Conservation (phyloP, 306 rosid species). For the Boehmeria nivea region DNA sequence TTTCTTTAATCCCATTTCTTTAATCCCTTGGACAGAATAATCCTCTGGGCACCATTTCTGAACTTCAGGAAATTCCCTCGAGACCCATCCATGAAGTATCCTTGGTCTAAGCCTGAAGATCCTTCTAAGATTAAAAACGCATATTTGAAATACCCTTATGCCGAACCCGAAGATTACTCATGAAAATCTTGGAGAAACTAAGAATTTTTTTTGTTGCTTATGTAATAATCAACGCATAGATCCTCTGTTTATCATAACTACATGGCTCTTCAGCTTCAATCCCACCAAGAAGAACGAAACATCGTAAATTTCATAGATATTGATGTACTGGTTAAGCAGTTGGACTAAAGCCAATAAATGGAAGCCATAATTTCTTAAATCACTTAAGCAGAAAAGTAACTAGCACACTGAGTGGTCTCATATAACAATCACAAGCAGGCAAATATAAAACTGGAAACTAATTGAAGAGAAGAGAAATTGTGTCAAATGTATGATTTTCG, state of each 20-base stretch:
- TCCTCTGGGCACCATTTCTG: slow-evolving; percentile 94
- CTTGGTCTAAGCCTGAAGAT: slow-evolving; percentile 77
- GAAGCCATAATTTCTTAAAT: neutral
- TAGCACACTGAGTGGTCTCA: too few species aligned
- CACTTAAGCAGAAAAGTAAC: too few species aligned
- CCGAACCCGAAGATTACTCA: slow-evolving; percentile 62
- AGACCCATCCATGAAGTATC: slow-evolving; percentile 75
- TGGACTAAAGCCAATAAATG: neutral
- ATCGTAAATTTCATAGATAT: too few species aligned
- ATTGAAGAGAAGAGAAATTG: neutral
- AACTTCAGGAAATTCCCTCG: slow-evolving; percentile 91
- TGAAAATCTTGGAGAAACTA: slow-evolving; percentile 10
- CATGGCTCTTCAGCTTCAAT: too few species aligned
- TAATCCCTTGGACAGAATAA: slow-evolving; percentile 39
- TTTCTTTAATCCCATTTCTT: too few species aligned
- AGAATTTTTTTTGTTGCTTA: too few species aligned
- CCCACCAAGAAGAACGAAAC: too few species aligned
- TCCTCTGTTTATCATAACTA: neutral
- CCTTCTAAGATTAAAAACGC: slow-evolving; percentile 48
- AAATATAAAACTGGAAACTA: too few species aligned
- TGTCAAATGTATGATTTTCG: slow-evolving; percentile 31
- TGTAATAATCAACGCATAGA: too few species aligned
- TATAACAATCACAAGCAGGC: too few species aligned
- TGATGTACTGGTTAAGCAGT: neutral
- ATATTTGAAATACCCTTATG: slow-evolving; percentile 61